These are phyloP conservation scores for Cordia subcordata DNA, from an alignment of 257 asterid species.

Conservation along the genomic window DNA sequence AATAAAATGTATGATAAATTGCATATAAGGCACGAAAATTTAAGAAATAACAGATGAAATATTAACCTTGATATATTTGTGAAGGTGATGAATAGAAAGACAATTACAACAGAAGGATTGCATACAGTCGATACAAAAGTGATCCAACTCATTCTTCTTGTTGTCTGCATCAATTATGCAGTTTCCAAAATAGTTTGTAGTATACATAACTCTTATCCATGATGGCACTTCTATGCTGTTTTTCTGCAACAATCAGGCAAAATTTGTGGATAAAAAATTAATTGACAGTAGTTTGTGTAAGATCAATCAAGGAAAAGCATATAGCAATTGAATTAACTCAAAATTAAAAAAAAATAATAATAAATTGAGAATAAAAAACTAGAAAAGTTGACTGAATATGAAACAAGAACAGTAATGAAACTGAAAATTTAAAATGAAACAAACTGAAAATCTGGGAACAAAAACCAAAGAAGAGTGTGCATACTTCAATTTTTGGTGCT, in stretches of 20 bases:
- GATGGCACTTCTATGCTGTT: constrained; percentile 3
- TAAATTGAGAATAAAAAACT: no score
- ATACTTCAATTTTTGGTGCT: not conserved
- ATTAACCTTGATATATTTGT: not conserved
- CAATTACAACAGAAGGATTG: constrained; percentile 4
- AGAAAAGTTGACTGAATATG: no score
- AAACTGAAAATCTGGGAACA: no score
- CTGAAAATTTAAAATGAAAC: no score
- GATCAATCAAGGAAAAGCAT: no score
- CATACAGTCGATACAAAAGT: constrained; percentile 5
- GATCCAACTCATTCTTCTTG: constrained; percentile 11
- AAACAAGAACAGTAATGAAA: no score
- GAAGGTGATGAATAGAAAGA: not conserved
- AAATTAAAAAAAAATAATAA: no score
- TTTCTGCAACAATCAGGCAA: constrained; percentile 2
- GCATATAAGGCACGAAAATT: not conserved
- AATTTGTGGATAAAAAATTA: no score
- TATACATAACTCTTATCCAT: constrained; percentile 3
- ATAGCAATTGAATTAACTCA: not conserved
- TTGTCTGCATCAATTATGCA: constrained; percentile 1
- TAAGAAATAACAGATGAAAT: no score
- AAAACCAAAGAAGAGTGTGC: not conserved
- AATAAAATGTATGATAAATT: no score
- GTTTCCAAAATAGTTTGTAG: not conserved
- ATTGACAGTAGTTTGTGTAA: no score